phyloP scores from a whole-genome alignment of 345 rosid genomes.

The sweet orange (Citrus sinensis) region DVS_A1.0 CM039163.1:50966001-50966500 shows the following conservation, averaged over 20 bases:
- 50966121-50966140: background rate
- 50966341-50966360: background rate
- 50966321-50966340: conserved; percentile 19
- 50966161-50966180: too few relatives aligned
- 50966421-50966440: conserved; percentile 38
- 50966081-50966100: background rate
- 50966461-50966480: conserved; percentile 7
- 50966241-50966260: background rate
- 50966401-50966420: conserved; percentile 33
- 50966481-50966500: conserved; percentile 43
- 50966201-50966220: background rate
- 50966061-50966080: background rate
- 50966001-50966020: background rate
- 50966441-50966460: conserved; percentile 54
- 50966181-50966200: too few relatives aligned
- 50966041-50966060: background rate
- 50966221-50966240: background rate
- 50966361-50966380: conserved; percentile 28
- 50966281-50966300: conserved; percentile 21
- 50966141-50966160: too few relatives aligned
- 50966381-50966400: conserved; percentile 32
- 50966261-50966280: background rate
- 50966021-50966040: background rate
- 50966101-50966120: background rate
- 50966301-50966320: conserved; percentile 3